Evolutionary conservation across 2,329 filamentous ascomycete species (phyloP), one percentile per base, ranked within the genome.

Genomic region (Paraconiothyrium brasiliense): DNA sequence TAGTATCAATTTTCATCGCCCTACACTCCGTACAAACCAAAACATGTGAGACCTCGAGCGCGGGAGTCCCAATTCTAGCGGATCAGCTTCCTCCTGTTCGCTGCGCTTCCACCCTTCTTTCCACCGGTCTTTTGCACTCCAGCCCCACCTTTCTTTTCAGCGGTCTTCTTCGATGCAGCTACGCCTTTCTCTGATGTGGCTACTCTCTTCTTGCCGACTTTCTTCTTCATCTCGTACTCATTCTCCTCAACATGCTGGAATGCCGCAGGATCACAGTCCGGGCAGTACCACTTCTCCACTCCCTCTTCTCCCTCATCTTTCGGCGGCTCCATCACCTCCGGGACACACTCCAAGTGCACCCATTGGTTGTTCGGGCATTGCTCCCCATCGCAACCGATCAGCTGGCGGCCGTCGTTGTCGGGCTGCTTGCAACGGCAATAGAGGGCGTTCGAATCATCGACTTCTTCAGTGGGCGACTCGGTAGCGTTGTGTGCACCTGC

Each of bases 361-460:
- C 56, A 58, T 22, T 35, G 35, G 16, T 43, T 43, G 37, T 34
- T 50, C 4, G 24, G 22, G 24, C 56, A 58, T 4, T 22, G 16
- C 7, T 43, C 35, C 2, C 35, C 47, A 6, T 48, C 46, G 35
- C 56, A 58, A 6, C 44, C 34, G 3, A 58, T 35, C 56, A 58
- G 27, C 27, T 30, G 27, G 27, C 35, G 13, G 41, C 34, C 13
- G 9, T 20, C 56, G 56, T 41, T 47, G 7, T 43, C 37, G 8
- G 32, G 32, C 34, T 58, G 46, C 54, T 48, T 57, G 47, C 56
- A 58, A 7, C 44, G 34, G 24, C 56, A 58, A 27, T 43, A 58
- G 13, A 58, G 14, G 1, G 6, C 37, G n/a, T 30, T 24, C 32
- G 22, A 7, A 30, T 41, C n/a, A 1, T 48, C 32, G n/a, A 9